Evolutionary conservation across 805 yeast genomes (phyloP).

Genomic region (Monosporozyma yasuniensis): DNA sequence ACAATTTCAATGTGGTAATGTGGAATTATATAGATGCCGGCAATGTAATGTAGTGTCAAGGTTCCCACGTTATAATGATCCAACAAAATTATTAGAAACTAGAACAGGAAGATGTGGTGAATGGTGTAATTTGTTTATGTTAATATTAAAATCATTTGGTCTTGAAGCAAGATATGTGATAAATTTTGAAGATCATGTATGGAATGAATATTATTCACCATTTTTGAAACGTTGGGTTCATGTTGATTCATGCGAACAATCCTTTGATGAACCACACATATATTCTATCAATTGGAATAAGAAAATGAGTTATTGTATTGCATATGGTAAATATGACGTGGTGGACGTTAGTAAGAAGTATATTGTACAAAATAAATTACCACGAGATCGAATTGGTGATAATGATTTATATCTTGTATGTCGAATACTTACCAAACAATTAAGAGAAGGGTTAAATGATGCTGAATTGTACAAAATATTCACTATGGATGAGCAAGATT

Average conservation of each 20-base stretch:
- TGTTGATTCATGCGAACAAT: slow-evolving; percentile 78
- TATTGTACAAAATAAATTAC: slow-evolving; percentile 38
- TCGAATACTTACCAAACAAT: slow-evolving; percentile 29
- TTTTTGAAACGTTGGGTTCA: slow-evolving; percentile 70
- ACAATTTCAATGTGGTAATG: slow-evolving; percentile 40
- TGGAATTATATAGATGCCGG: slow-evolving; percentile 58
- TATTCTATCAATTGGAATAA: slow-evolving; percentile 89
- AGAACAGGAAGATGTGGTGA: slow-evolving; percentile 87
- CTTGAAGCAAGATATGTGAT: slow-evolving; percentile 63
- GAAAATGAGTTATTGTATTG: slow-evolving; percentile 81
- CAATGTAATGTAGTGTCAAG: slow-evolving; percentile 40
- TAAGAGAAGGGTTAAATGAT: slow-evolving; percentile 26
- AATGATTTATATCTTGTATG: slow-evolving; percentile 31
- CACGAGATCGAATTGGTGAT: slow-evolving; percentile 41
- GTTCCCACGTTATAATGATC: slow-evolving; percentile 73
- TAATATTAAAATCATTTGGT: slow-evolving; percentile 60
- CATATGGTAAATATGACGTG: slow-evolving; percentile 51
- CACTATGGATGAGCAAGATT: slow-evolving; percentile 29
- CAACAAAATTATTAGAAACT: slow-evolving; percentile 49
- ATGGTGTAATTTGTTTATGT: slow-evolving; percentile 80
- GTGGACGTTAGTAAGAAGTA: slow-evolving; percentile 66
- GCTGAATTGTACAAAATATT: slow-evolving; percentile 32
- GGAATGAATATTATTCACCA: slow-evolving; percentile 82
- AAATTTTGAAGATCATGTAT: slow-evolving; percentile 91
- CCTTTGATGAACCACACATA: slow-evolving; percentile 70